Conservation (phyloP, 192 early-diverging fungal species). For the Rhizoclosmatium globosum region DNA sequence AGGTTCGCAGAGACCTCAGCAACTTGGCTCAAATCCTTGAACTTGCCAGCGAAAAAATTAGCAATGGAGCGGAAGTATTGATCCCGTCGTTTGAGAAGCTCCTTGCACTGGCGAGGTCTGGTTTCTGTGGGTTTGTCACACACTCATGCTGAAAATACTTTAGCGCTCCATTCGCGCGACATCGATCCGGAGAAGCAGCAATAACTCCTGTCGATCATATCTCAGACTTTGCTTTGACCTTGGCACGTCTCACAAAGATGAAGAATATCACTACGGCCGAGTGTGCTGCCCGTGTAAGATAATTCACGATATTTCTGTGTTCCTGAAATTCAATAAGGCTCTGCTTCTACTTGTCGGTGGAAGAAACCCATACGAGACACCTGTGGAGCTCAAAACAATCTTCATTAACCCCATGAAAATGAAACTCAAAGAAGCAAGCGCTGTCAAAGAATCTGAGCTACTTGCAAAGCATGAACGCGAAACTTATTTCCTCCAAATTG, state of each 20-base stretch:
- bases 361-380: not conserved
- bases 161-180: slow-evolving; percentile 8
- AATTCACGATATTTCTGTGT: not conserved
- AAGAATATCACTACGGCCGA: not conserved
- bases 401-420: slow-evolving; percentile 22
- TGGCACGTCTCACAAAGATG: slow-evolving; percentile 17
- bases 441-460: not conserved
- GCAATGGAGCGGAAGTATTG: not conserved
- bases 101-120: slow-evolving; percentile 20
- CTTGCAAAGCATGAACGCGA: slow-evolving; percentile 8
- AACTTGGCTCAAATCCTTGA: not conserved
- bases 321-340: not conserved
- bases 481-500: slow-evolving; percentile 28
- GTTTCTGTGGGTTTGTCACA: not conserved
- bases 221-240: not conserved
- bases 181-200: slow-evolving; percentile 1
- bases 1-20: slow-evolving; percentile 20
- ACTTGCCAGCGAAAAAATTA: slow-evolving; percentile 19
- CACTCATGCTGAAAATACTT: not conserved
- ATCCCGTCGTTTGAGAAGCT: slow-evolving; percentile 1
- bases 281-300: not conserved
- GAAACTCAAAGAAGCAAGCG: not conserved
- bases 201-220: slow-evolving; percentile 23
- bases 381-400: not conserved
- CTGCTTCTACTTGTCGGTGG: not conserved